Conservation (phyloP, 805 yeast genomes). For the Zygotorulaspora danielsina region DNA sequence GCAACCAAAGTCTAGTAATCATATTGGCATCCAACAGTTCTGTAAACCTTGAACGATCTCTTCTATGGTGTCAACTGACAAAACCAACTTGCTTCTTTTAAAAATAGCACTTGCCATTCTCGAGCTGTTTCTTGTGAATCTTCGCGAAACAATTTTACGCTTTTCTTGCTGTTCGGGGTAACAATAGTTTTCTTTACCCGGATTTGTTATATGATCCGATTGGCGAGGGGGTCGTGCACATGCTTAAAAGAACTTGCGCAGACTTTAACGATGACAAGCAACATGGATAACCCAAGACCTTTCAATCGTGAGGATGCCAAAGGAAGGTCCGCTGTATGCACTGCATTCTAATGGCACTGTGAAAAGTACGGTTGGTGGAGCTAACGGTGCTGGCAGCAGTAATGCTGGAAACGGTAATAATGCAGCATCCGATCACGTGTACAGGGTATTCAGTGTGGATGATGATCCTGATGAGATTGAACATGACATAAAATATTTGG, state of each 20-base stretch:
- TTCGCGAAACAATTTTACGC: background rate
- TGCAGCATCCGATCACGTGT: constrained; percentile 19
- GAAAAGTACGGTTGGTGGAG: constrained; percentile 18
- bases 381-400: background rate
- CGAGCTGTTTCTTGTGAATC: background rate
- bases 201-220: no score
- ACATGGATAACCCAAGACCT: no score
- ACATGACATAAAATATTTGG: constrained; percentile 58
- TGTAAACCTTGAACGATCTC: no score
- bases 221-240: background rate
- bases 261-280: no score
- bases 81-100: no score
- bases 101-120: background rate
- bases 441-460: constrained; percentile 66
- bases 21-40: background rate
- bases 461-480: constrained; percentile 74
- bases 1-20: background rate
- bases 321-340: constrained; percentile 13
- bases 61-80: no score
- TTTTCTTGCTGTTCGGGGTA: background rate
- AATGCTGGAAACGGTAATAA: constrained; percentile 2
- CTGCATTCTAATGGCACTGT: constrained; percentile 25
- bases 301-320: no score
- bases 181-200: background rate
- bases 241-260: no score